phyloP scores from a whole-genome alignment of 2,329 filamentous ascomycete species.

The Hypoxylon sp. region DNA sequence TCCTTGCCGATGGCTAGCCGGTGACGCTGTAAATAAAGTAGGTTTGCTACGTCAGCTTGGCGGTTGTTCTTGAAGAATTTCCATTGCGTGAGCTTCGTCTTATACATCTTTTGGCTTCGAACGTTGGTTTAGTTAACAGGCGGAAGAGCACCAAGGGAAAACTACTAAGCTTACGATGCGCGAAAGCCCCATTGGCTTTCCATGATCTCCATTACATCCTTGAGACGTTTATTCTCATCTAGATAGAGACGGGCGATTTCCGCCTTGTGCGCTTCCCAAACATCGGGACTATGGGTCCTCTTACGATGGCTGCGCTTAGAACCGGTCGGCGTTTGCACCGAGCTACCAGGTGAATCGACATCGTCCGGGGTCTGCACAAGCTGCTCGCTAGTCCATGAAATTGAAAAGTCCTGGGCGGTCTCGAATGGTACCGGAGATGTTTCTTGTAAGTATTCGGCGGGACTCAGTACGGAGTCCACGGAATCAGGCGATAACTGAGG shows the following conservation, averaged over 20 bases:
- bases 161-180: slow-evolving; percentile 49
- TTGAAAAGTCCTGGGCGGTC: slow-evolving; percentile 5
- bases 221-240: slow-evolving; percentile 51
- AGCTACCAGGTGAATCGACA: slow-evolving; percentile 25
- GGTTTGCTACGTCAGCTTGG: slow-evolving; percentile 50
- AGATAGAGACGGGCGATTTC: slow-evolving; percentile 51
- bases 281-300: slow-evolving; percentile 47
- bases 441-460: slow-evolving; percentile 29
- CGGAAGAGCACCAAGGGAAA: slow-evolving; percentile 23
- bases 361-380: slow-evolving; percentile 29
- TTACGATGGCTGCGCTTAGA: slow-evolving; percentile 43
- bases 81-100: slow-evolving; percentile 54
- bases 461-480: slow-evolving; percentile 26
- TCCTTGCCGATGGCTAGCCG: slow-evolving; percentile 52
- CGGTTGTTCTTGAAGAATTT: slow-evolving; percentile 55
- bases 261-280: slow-evolving; percentile 48
- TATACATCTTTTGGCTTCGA: slow-evolving; percentile 53
- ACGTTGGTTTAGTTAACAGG: slow-evolving; percentile 35
- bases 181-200: slow-evolving; percentile 47
- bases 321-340: slow-evolving; percentile 23
- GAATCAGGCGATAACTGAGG: slow-evolving; percentile 38
- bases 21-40: slow-evolving; percentile 48
- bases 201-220: slow-evolving; percentile 53
- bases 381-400: slow-evolving; percentile 28
- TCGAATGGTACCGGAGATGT: slow-evolving; percentile 19